Conservation (phyloP, 2,329 filamentous ascomycete species). For the Ophiosphaerella herpotricha region DNA sequence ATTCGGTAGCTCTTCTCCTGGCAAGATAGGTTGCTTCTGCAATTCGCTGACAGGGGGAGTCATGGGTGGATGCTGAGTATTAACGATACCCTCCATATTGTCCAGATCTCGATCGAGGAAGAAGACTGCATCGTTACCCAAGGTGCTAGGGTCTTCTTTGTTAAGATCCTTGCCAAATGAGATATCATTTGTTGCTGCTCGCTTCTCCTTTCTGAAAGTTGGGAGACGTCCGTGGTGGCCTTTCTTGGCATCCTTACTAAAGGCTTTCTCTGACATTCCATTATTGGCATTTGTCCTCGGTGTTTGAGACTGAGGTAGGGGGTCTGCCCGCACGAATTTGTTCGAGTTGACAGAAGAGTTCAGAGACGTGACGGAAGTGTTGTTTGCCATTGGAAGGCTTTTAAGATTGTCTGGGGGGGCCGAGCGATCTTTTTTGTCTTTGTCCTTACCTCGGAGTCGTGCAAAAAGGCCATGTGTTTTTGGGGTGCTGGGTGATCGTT, state of each 20-base stretch:
- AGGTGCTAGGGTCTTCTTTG: slow-evolving; percentile 45
- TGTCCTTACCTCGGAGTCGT: slow-evolving; percentile 56
- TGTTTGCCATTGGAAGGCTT: slow-evolving; percentile 34
- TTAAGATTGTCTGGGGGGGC: slow-evolving; percentile 44
- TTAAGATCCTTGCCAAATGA: slow-evolving; percentile 51
- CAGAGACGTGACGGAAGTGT: slow-evolving; percentile 47
- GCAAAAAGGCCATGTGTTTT: slow-evolving; percentile 58
- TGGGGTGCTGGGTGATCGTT: slow-evolving; percentile 62
- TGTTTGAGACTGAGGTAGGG: slow-evolving; percentile 29
- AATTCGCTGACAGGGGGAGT: slow-evolving; percentile 64
- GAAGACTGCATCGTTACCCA: slow-evolving; percentile 66
- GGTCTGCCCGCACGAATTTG: slow-evolving; percentile 35
- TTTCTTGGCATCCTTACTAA: slow-evolving; percentile 30
- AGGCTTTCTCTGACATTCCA: slow-evolving; percentile 25
- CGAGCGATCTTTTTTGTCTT: slow-evolving; percentile 51
- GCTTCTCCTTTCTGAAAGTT: slow-evolving; percentile 56
- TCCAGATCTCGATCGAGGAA: slow-evolving; percentile 84
- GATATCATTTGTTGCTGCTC: slow-evolving; percentile 26
- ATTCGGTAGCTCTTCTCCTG: slow-evolving; percentile 37
- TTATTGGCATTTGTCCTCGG: slow-evolving; percentile 31
- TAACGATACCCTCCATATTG: slow-evolving; percentile 90
- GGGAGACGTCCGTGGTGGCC: slow-evolving; percentile 47
- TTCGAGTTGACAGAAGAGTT: slow-evolving; percentile 39
- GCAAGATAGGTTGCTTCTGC: slow-evolving; percentile 54
- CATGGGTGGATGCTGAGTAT: slow-evolving; percentile 64